Percentiles rank a stretch among this genome's conserved stretches.
Conservation (phyloP, 495 filamentous ascomycete species). For the Lepidopterella palustris region DNA sequence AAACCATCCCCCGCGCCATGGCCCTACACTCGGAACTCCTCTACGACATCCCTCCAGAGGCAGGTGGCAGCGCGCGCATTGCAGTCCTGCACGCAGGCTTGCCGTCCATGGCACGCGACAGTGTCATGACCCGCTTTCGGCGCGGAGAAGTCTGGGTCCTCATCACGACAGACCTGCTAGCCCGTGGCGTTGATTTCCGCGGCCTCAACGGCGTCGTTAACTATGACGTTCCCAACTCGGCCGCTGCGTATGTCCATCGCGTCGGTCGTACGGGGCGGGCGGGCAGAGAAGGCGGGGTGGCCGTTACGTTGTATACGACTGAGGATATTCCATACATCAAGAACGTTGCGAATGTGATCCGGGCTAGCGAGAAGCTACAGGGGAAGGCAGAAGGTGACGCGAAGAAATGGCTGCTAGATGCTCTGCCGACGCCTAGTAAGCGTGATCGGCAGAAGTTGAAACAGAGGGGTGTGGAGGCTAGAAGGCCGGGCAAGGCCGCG, state of each 20-base stretch:
- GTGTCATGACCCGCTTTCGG: conserved; percentile 83
- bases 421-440: conserved; percentile 75
- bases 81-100: conserved; percentile 87
- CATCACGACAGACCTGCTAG: conserved; percentile 87
- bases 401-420: conserved; percentile 84
- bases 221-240: conserved; percentile 88
- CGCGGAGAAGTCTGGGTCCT: conserved; percentile 92
- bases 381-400: conserved; percentile 44
- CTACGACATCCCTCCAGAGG: conserved; percentile 87
- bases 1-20: conserved; percentile 83
- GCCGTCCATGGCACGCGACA: conserved; percentile 63
- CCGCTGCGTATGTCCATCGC: conserved; percentile 86
- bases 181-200: conserved; percentile 85
- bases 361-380: conserved; percentile 61
- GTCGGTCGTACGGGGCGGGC: conserved; percentile 87
- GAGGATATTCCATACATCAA: conserved; percentile 89
- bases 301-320: conserved; percentile 89
- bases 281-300: conserved; percentile 81
- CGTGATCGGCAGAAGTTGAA: conserved; percentile 76
- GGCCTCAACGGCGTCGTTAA: conserved; percentile 92
- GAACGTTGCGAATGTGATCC: conserved; percentile 86
- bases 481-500: conserved; percentile 42
- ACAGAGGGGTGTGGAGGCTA: conserved; percentile 70
- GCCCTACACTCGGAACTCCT: conserved; percentile 84
- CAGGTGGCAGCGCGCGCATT: conserved; percentile 77